Conservation (phyloP, 129 eudicot species). For the Tanacetum coccineum region DNA sequence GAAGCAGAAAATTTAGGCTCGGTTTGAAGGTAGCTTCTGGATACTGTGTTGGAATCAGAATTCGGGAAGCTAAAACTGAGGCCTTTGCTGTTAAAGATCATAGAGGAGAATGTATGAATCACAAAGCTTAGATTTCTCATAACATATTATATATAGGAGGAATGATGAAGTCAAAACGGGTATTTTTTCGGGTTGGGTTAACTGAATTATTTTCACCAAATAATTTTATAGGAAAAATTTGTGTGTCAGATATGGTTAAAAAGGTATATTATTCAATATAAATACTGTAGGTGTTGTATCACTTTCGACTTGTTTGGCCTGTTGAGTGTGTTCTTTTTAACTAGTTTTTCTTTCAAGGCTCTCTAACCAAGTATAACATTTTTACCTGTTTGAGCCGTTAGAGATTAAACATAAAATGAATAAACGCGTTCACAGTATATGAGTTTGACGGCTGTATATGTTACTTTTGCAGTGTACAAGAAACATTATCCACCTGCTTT, state of each 20-base stretch:
- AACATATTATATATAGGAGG: background rate
- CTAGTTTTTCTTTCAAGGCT: background rate
- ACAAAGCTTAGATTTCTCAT: background rate
- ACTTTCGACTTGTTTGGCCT: background rate
- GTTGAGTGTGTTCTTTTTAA: background rate
- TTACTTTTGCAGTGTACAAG: slow-evolving; percentile 45
- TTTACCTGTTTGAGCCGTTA: background rate
- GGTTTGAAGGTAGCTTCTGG: slow-evolving; percentile 53
- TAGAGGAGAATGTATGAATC: slow-evolving; percentile 50
- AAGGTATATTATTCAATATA: no score
- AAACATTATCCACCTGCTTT: slow-evolving; percentile 60
- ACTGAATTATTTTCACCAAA: no score
- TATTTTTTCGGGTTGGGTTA: background rate
- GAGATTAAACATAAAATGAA: no score
- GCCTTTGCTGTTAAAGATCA: slow-evolving; percentile 64
- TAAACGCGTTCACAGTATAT: no score
- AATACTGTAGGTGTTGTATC: no score
- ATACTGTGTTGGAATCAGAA: slow-evolving; percentile 43
- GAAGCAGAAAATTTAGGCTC: slow-evolving; percentile 56
- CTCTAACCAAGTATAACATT: background rate
- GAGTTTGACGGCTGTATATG: no score
- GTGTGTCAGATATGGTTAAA: no score
- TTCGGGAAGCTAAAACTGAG: slow-evolving; percentile 56
- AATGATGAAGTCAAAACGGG: background rate
- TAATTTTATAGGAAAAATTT: no score